A percentile compares a stretch with the other conserved stretches of the same genome.
Evolutionary conservation across 306 rosid species (phyloP).

Genomic region (Ormosia emarginata): DNA sequence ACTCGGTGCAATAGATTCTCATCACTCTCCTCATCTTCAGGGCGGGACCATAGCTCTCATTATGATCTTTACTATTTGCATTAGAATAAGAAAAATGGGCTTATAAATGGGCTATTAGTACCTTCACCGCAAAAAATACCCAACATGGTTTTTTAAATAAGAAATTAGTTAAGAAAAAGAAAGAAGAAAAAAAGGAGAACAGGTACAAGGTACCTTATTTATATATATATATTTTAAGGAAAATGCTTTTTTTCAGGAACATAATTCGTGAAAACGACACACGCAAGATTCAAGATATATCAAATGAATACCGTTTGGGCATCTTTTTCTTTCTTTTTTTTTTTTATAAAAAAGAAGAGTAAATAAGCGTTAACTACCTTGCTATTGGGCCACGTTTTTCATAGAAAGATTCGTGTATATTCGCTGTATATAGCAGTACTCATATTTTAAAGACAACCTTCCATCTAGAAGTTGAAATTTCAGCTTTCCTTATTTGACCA

Average conservation of each 20-base stretch:
- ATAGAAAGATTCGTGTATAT: too few relatives aligned
- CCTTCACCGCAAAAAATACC: constrained; percentile 11
- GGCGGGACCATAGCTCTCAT: constrained; percentile 55
- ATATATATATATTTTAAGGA: too few relatives aligned
- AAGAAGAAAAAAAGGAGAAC: neutral
- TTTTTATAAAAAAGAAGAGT: too few relatives aligned
- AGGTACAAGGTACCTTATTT: neutral
- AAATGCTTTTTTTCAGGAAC: too few relatives aligned
- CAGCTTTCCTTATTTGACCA: neutral
- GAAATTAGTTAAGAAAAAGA: neutral
- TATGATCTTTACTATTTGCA: constrained; percentile 44
- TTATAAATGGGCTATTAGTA: constrained; percentile 18
- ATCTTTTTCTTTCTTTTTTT: too few relatives aligned
- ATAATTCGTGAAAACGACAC: too few relatives aligned
- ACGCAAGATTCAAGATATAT: too few relatives aligned
- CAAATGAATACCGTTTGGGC: too few relatives aligned
- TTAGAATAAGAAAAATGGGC: constrained; percentile 28
- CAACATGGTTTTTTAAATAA: neutral
- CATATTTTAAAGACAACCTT: too few relatives aligned
- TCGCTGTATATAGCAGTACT: too few relatives aligned
- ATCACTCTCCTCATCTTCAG: constrained; percentile 30
- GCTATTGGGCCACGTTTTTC: too few relatives aligned
- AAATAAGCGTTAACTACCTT: too few relatives aligned
- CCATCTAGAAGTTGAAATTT: neutral
- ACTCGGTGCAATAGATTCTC: constrained; percentile 22